Evolutionary conservation across 345 rosid genomes (phyloP).

Genomic region (Iberis pinnata): DNA sequence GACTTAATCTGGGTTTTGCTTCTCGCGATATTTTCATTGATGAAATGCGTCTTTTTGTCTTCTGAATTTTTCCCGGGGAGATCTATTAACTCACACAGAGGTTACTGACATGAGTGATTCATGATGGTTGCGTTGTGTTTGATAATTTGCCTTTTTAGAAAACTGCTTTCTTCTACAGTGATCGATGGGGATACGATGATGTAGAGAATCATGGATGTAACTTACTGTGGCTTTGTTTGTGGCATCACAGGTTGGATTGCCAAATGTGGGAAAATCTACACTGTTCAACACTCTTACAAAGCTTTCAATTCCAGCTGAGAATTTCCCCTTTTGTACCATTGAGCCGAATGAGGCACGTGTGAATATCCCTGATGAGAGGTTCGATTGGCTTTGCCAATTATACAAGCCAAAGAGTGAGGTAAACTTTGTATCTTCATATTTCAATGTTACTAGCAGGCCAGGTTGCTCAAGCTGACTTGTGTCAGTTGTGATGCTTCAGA

Average conservation of each 20-base stretch:
- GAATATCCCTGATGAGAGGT: conserved; percentile 82
- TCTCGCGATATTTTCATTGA: not conserved
- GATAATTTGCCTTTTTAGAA: not conserved
- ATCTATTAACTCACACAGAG: conserved; percentile 2
- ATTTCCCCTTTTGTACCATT: conserved; percentile 94
- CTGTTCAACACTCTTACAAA: conserved; percentile 94
- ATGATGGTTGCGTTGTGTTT: not conserved
- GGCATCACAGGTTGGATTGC: conserved; percentile 76
- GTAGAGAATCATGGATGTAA: not conserved
- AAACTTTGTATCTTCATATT: not conserved
- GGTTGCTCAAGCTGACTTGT: not conserved
- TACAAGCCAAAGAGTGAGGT: conserved; percentile 91
- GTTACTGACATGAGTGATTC: conserved; percentile 5
- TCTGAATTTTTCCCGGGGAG: too few species aligned
- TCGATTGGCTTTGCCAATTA: conserved; percentile 83
- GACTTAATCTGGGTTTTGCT: not conserved
- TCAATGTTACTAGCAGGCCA: too few species aligned
- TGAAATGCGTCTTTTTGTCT: not conserved
- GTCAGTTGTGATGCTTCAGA: conserved; percentile 34
- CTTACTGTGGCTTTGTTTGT: not conserved
- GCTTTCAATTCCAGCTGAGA: conserved; percentile 93
- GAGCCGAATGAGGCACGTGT: conserved; percentile 97
- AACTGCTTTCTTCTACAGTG: conserved; percentile 1
- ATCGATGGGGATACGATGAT: conserved; percentile 5
- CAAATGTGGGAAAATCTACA: conserved; percentile 95